Percentiles rank a stretch among this genome's conserved stretches.
These are phyloP conservation scores for Fusarium sp. DNA, from an alignment of 2,329 filamentous ascomycete genomes.

Conservation along the genomic window DNA sequence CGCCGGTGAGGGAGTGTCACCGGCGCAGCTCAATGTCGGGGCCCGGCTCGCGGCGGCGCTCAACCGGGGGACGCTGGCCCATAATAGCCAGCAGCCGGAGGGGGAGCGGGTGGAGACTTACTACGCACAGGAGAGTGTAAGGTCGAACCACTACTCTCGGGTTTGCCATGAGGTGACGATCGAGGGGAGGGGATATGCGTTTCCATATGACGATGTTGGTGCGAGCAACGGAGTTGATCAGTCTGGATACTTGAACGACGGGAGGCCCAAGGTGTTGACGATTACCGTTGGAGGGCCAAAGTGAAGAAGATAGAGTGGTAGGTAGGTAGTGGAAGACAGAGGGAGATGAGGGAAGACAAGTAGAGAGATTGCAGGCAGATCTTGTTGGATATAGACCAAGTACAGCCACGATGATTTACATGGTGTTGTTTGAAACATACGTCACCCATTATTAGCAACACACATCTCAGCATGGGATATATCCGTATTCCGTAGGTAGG, in stretches of 20 bases:
- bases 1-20: constrained; percentile 51
- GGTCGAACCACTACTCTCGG: constrained; percentile 76
- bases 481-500: background rate
- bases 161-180: constrained; percentile 72
- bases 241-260: constrained; percentile 71
- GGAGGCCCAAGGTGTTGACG: constrained; percentile 65
- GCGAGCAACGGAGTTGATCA: constrained; percentile 67
- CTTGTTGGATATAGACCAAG: background rate
- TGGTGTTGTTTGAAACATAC: background rate
- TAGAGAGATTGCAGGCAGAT: background rate
- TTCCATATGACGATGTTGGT: constrained; percentile 78
- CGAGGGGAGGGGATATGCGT: constrained; percentile 74
- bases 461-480: background rate
- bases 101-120: constrained; percentile 62
- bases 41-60: constrained; percentile 82
- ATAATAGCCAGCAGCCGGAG: constrained; percentile 64
- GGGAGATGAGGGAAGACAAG: background rate
- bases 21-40: constrained; percentile 71
- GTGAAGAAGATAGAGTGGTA: background rate
- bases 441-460: background rate
- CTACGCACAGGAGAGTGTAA: constrained; percentile 57
- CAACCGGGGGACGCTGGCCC: constrained; percentile 77
- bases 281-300: constrained; percentile 64
- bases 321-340: background rate
- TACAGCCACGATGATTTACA: background rate